These are phyloP conservation scores for Cercophora sp. DNA, from an alignment of 495 filamentous ascomycete genomes.

Conservation along the genomic window DNA sequence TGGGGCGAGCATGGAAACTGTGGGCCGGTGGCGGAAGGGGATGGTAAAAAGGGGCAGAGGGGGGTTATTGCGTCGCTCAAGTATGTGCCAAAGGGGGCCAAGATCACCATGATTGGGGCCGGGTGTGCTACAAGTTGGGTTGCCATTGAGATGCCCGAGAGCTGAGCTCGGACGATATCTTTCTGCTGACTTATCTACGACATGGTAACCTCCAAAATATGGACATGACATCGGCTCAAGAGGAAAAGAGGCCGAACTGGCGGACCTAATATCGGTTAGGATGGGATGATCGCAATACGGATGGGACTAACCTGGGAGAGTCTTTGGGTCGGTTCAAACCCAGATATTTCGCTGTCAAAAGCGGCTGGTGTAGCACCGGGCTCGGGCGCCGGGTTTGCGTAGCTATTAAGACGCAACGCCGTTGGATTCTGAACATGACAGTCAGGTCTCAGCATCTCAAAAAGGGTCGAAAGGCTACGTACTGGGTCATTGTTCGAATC, in stretches of 20 bases:
- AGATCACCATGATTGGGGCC: constrained; percentile 60
- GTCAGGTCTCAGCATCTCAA: too few relatives aligned
- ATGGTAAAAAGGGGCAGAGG: constrained; percentile 59
- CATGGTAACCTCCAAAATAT: too few relatives aligned
- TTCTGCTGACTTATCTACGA: too few relatives aligned
- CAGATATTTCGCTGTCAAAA: constrained; percentile 28
- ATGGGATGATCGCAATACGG: neutral
- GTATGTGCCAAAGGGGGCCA: constrained; percentile 39
- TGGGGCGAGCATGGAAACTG: constrained; percentile 99
- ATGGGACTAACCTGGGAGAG: constrained; percentile 50
- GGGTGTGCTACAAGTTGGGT: constrained; percentile 91
- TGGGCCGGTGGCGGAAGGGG: constrained; percentile 60
- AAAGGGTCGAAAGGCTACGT: too few relatives aligned
- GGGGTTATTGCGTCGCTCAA: constrained; percentile 55
- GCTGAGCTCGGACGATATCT: constrained; percentile 15
- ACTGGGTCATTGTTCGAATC: constrained; percentile 62
- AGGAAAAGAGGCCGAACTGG: constrained; percentile 48
- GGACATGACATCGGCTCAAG: too few relatives aligned
- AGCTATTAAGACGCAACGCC: constrained; percentile 33
- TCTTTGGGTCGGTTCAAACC: constrained; percentile 63
- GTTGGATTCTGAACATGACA: constrained; percentile 39
- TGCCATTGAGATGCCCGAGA: constrained; percentile 34
- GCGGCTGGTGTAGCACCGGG: constrained; percentile 16
- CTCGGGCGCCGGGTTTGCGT: constrained; percentile 28
- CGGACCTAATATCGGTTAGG: constrained; percentile 41